Percentiles rank a stretch among this genome's conserved stretches.
These are phyloP conservation scores for Cerioporus squamosus DNA, from an alignment of 1,284 basidiomycete species.

Conservation along the genomic window DNA sequence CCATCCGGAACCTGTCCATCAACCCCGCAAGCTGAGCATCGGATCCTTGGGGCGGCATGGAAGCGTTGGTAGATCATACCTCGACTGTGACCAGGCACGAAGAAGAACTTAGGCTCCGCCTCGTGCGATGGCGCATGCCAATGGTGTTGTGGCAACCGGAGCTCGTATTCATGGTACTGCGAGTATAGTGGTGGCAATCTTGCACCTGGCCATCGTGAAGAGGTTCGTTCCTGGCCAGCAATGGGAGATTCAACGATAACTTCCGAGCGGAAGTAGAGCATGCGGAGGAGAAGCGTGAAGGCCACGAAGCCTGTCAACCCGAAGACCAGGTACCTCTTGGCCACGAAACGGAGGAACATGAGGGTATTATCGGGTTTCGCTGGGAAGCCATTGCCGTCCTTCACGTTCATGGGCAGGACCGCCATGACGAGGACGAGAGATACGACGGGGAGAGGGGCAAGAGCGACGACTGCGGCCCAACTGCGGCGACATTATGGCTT, in stretches of 20 bases:
- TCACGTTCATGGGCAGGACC: constrained; percentile 12
- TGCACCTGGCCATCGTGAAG: constrained; percentile 8
- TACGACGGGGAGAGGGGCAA: neutral
- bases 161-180: constrained; percentile 19
- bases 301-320: constrained; percentile 15
- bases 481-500: neutral
- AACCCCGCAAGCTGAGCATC: neutral
- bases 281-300: constrained; percentile 15
- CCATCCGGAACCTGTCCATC: constrained; percentile 40
- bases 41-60: neutral
- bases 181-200: constrained; percentile 19
- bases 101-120: constrained; percentile 20
- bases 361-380: neutral
- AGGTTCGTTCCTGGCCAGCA: neutral
- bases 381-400: constrained; percentile 1
- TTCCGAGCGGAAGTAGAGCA: constrained; percentile 7
- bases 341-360: constrained; percentile 13
- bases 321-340: constrained; percentile 16
- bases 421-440: constrained; percentile 2
- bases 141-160: constrained; percentile 16
- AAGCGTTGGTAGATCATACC: constrained; percentile 4
- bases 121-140: constrained; percentile 16
- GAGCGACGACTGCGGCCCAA: constrained; percentile 1
- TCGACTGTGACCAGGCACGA: constrained; percentile 12
- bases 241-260: neutral